Evolutionary conservation across 2,329 filamentous ascomycete genomes (phyloP), one percentile per base, ranked within the genome.

Genomic region (Karstenula rhodostoma): DNA sequence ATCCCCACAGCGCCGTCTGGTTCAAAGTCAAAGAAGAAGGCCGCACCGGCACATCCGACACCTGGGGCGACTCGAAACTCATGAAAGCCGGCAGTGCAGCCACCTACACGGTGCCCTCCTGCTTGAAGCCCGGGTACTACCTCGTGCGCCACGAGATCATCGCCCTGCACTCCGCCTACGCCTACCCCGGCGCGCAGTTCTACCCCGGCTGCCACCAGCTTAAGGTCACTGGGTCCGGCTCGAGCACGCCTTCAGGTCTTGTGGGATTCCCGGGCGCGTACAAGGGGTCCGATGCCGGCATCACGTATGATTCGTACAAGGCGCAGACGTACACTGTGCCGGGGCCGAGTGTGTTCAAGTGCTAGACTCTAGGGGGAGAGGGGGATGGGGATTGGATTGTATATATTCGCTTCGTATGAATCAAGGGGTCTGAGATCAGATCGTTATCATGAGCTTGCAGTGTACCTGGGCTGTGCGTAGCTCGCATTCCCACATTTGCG

Each of bases 131-230:
- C 0, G 85, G 85, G 1, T 84, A 84, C 78, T 87, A 87, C 73
- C 82, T 87, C 57, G 84, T 87, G 25, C 83, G 85, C 51, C 85
- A 87, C 67, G 85, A 87, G 72, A 82, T 85, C 67, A 82, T 86
- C 61, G 85, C 85, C 3, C 79, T 87, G 53, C 85, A 86, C 72
- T 66, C 82, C 3, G 73, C 77, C 1, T 81, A 73, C 58, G 47
- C 71, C 5, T 85, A 85, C 66, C 84, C 84, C 0, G 85, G 85
- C 19, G 84, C 82, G 0, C 85, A 87, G 67, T 83, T 86, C 72
- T 87, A 87, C 67, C 85, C 85, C 0, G 83, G 83, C 8, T 87
- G 85, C 74, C 85, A 86, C 71, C 85, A 87, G 72, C 78, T 87
- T 25, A 77, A 85, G 68, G 82, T 87, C 23, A 82, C 81, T 0